These are phyloP conservation scores for Polytolypa hystricis DNA, from an alignment of 2,329 filamentous ascomycete genomes.

Conservation along the genomic window DNA sequence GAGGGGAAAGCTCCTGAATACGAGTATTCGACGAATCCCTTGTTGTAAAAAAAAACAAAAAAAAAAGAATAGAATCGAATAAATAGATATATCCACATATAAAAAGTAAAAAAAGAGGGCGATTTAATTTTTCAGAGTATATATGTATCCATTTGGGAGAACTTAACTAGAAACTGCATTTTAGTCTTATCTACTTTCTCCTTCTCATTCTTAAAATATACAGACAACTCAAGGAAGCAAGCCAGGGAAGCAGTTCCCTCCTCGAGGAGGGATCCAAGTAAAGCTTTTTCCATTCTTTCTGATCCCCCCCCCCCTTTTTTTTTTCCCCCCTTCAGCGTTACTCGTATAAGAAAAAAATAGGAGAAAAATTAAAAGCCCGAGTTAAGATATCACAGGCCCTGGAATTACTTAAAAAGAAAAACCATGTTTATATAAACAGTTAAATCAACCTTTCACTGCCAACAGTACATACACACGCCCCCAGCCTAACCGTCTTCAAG, in stretches of 20 bases:
- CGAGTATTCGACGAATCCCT: conserved; percentile 54
- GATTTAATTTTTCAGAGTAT: no score
- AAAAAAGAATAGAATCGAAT: no score
- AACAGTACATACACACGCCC: no score
- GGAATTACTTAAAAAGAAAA: no score
- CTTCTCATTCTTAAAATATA: neutral
- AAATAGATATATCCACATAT: no score
- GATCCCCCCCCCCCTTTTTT: neutral
- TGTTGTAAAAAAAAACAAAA: conserved; percentile 40
- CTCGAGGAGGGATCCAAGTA: neutral
- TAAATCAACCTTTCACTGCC: no score
- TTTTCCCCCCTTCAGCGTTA: neutral
- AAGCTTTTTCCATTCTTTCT: neutral
- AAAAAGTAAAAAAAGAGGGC: no score
- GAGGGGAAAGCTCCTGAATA: conserved; percentile 42
- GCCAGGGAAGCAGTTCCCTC: neutral
- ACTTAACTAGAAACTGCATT: neutral
- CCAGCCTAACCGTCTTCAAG: no score
- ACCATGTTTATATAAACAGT: no score
- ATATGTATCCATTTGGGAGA: neutral
- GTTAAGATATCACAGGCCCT: no score
- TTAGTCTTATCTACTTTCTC: neutral
- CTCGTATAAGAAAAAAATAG: neutral
- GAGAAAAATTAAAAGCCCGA: no score
- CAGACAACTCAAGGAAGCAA: neutral